Percentiles rank a stretch among this genome's conserved stretches.
Evolutionary conservation across 805 yeast species (phyloP).

Genomic region (Grigorovia yakushimaensis): DNA sequence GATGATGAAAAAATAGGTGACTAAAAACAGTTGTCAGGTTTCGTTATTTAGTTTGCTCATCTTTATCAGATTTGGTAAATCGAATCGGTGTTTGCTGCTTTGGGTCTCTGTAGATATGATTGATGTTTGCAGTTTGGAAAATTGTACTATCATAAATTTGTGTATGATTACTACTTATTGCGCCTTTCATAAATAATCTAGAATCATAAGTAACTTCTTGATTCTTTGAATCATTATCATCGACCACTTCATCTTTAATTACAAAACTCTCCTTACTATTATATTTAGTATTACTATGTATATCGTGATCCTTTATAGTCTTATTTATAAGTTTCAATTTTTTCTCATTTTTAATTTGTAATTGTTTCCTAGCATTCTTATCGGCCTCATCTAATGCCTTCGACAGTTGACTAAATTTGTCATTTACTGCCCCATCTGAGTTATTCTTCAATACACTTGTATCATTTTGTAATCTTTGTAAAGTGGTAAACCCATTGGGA

Average conservation of each 20-base stretch:
- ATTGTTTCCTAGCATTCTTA: constrained; percentile 45
- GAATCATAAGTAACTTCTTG: constrained; percentile 45
- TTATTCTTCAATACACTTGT: constrained; percentile 35
- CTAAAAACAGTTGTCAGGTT: not conserved
- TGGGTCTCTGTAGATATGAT: constrained; percentile 35
- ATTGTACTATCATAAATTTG: constrained; percentile 50
- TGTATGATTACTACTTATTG: constrained; percentile 25
- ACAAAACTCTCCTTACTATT: constrained; percentile 34
- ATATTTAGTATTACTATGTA: constrained; percentile 19
- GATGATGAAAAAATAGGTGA: constrained; percentile 1
- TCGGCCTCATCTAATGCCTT: constrained; percentile 69
- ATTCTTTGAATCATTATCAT: not conserved
- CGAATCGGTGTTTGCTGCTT: not conserved
- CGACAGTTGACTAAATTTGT: constrained; percentile 44
- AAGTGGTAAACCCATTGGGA: constrained; percentile 78
- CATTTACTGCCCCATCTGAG: constrained; percentile 37
- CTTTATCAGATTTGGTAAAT: not conserved
- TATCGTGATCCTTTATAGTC: constrained; percentile 33
- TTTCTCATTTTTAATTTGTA: constrained; percentile 40
- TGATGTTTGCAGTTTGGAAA: constrained; percentile 44
- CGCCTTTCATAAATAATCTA: constrained; percentile 41
- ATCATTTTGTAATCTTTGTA: constrained; percentile 60
- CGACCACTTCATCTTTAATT: not conserved
- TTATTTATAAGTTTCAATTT: constrained; percentile 34
- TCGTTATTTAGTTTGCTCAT: constrained; percentile 1